phyloP scores from a whole-genome alignment of 768 basidiomycete species.

The Cystobasidium onofrii region DNA sequence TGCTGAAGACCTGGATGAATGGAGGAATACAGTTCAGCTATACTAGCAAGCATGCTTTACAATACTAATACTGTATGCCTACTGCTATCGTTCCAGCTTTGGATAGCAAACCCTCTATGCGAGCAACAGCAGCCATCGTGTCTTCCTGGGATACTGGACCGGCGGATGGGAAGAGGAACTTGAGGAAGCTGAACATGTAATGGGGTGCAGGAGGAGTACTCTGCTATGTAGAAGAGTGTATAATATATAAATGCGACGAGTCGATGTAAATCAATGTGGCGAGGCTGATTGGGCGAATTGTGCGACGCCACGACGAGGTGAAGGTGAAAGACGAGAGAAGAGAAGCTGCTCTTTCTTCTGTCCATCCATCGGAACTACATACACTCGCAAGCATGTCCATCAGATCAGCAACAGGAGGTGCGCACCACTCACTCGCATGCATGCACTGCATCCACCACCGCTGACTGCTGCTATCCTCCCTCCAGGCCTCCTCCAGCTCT shows the following conservation, averaged over 20 bases:
- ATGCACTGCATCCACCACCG: too few species aligned
- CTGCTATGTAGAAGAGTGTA: too few species aligned
- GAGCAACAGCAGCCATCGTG: conserved; percentile 1
- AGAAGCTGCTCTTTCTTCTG: too few species aligned
- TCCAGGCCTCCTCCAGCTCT: conserved; percentile 15
- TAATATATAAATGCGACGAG: too few species aligned
- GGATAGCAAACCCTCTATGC: not conserved
- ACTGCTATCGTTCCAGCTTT: conserved; percentile 29
- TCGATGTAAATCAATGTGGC: not conserved
- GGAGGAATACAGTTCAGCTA: not conserved
- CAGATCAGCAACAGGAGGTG: conserved; percentile 2
- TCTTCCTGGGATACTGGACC: conserved; percentile 9
- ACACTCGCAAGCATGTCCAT: not conserved
- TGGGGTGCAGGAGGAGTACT: too few species aligned
- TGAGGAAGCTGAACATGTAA: conserved; percentile 14
- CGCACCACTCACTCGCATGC: not conserved
- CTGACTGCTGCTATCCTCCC: not conserved
- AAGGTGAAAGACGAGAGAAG: not conserved
- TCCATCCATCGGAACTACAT: too few species aligned
- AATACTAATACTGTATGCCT: not conserved
- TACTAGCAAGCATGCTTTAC: too few species aligned
- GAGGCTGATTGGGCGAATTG: not conserved
- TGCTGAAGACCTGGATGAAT: conserved; percentile 2
- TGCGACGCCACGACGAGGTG: not conserved
- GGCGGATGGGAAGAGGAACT: conserved; percentile 12